These are phyloP conservation scores for Trypanosoma scelopori DNA, from an alignment of 208 protist genomes.

Conservation along the genomic window DNA sequence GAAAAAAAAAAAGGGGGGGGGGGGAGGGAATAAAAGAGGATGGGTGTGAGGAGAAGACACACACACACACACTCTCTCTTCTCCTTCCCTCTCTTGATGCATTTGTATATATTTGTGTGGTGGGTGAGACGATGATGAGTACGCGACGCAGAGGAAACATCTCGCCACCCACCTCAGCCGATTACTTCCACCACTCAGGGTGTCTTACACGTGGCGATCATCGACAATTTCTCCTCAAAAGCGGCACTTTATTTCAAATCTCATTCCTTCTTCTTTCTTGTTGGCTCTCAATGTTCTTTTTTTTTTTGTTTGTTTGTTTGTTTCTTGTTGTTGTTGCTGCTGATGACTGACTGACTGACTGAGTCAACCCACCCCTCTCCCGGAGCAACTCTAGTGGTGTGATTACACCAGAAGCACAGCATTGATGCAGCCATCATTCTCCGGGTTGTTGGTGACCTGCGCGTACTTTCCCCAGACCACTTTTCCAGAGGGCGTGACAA, in stretches of 20 bases:
- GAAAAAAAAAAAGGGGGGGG: conserved; percentile 17
- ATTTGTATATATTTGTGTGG: too few relatives aligned
- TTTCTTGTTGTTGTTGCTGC: too few relatives aligned
- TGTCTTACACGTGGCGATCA: conserved; percentile 7
- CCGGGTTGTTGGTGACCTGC: conserved; percentile 99
- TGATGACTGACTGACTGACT: neutral
- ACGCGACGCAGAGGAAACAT: neutral
- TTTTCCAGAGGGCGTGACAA: conserved; percentile 99
- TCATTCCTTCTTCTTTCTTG: neutral
- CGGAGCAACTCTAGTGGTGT: neutral
- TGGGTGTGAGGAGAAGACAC: neutral
- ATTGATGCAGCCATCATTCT: conserved; percentile 99
- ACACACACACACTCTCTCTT: too few relatives aligned
- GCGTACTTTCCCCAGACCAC: conserved; percentile 99
- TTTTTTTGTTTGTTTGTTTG: neutral
- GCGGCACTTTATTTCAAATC: neutral
- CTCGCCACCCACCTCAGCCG: neutral
- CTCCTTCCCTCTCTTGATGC: too few relatives aligned
- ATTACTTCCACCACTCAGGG: neutral
- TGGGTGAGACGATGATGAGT: conserved; percentile 11
- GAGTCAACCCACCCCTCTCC: neutral
- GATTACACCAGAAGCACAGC: conserved; percentile 99
- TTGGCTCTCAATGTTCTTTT: neutral
- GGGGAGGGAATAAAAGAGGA: neutral
- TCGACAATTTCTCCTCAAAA: neutral